Evolutionary conservation across 768 basidiomycete genomes (phyloP), one percentile per base, ranked within the genome.

Genomic region (Collybiopsis confluens): DNA sequence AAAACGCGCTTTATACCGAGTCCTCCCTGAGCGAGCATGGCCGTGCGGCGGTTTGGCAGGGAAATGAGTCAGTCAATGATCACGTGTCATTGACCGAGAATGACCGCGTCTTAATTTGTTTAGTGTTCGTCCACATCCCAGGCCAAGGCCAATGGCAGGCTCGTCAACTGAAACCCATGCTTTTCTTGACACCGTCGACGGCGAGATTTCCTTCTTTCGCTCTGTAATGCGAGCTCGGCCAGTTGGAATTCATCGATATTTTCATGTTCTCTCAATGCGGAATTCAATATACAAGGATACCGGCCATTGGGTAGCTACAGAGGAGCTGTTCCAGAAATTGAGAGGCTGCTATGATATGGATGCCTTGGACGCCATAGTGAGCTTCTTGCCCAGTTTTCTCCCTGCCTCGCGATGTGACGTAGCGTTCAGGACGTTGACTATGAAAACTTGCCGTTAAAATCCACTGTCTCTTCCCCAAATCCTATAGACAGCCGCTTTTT

Each of bases 171-270:
- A 52, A 26, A 41, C 50, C 21, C 35, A 42, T 37, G 52, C 52
- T 27, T 85, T 86, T 63, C 81, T 93, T 37, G 78, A 85, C 63
- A 83, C 80, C 6, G 80, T 90, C 50, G 82, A 86, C 60, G 92
- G 92, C 37, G 92, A 94, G 67, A 89, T 92, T 44, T 78, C 88
- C 8, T 88, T 94, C 69, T 92, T 93, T 65, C 81, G 87, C 46
- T 86, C 88, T 6, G 73, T 92, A 49, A 89, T 88, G 79, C 83
- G 83, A 42, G 80, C 89, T 16, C 78, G 92, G 52, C 92, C 92
- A 0, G 81, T 93, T 51, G 92, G 92, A 41, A 82, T 87, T 28
- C 86, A 93, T 68, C 83, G 83, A 26, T 81, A 90, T 70, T 92
- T 92, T 69, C 88, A 92, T 63, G 73, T 88, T 65, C 73, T 94